These are phyloP conservation scores for Lichtheimia corymbifera DNA, from an alignment of 371 early-diverging fungal genomes.

Conservation along the genomic window DNA sequence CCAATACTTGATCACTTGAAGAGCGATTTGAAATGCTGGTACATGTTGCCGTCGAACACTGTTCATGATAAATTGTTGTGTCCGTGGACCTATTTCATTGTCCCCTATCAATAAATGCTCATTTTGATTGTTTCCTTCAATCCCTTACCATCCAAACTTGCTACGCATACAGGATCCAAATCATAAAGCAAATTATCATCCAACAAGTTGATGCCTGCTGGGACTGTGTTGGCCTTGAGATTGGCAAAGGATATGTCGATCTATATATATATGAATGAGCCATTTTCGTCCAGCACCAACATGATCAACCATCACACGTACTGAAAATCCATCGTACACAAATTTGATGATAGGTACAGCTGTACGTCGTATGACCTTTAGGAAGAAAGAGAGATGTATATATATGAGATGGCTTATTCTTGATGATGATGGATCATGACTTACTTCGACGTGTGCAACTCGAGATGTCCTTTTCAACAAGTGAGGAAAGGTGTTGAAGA, in stretches of 20 bases:
- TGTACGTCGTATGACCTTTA: constrained; percentile 29
- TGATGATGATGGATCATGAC: neutral
- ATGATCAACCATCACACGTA: constrained; percentile 5
- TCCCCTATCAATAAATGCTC: neutral
- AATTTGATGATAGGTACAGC: constrained; percentile 49
- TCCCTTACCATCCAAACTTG: constrained; percentile 44
- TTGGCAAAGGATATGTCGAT: constrained; percentile 49
- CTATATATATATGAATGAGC: constrained; percentile 4
- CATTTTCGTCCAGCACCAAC: too few relatives aligned
- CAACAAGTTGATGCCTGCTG: constrained; percentile 26
- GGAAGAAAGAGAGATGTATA: neutral
- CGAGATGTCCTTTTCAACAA: constrained; percentile 12
- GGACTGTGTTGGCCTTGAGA: constrained; percentile 12
- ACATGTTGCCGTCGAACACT: constrained; percentile 20
- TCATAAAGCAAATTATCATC: constrained; percentile 28
- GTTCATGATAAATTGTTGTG: constrained; percentile 24
- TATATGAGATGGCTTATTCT: neutral
- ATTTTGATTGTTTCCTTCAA: neutral
- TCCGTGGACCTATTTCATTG: constrained; percentile 31
- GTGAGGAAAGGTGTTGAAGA: constrained; percentile 23
- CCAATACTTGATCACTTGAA: constrained; percentile 47
- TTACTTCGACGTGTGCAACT: constrained; percentile 32
- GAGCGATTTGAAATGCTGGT: constrained; percentile 17
- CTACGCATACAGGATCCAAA: constrained; percentile 28
- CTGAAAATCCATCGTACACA: constrained; percentile 28